A percentile compares a stretch with the other conserved stretches of the same genome.
Conservation (phyloP, 176 grass and related monocot species). For the maize (Zea mays) region DNA sequence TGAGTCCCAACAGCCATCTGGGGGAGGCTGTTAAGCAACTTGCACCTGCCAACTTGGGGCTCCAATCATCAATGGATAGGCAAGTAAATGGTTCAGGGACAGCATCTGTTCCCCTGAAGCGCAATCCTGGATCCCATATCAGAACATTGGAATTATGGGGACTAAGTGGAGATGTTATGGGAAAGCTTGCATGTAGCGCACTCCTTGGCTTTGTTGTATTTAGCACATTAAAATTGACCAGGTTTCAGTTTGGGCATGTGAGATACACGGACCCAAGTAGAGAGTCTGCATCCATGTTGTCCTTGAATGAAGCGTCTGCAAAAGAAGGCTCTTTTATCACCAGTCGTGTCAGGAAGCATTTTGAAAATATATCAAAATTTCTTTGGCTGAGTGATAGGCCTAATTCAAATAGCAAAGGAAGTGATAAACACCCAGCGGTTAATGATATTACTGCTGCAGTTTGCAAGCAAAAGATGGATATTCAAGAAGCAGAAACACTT, state of each 20-base stretch:
- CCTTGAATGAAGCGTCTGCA: conserved; percentile 40
- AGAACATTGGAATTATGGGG: conserved; percentile 57
- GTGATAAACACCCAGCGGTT: conserved; percentile 30
- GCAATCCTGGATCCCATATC: conserved; percentile 55
- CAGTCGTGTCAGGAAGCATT: conserved; percentile 42
- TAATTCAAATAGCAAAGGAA: conserved; percentile 40
- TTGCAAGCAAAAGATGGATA: conserved; percentile 58
- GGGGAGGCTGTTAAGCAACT: conserved; percentile 97
- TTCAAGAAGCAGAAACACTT: conserved; percentile 77
- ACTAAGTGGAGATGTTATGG: conserved; percentile 46
- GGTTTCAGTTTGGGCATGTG: conserved; percentile 52
- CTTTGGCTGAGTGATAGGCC: conserved; percentile 43
- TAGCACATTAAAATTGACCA: conserved; percentile 58
- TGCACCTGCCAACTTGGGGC: conserved; percentile 61
- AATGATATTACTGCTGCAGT: conserved; percentile 5
- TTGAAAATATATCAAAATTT: conserved; percentile 60
- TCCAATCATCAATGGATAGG: conserved; percentile 46
- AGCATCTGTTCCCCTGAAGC: conserved; percentile 62
- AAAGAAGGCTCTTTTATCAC: conserved; percentile 43
- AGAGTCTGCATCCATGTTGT: conserved; percentile 26
- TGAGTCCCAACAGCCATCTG: conserved; percentile 68
- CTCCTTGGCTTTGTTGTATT: conserved; percentile 66
- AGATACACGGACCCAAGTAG: conserved; percentile 32
- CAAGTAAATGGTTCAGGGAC: conserved; percentile 39
- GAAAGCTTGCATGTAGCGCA: conserved; percentile 64